Evolutionary conservation across 495 filamentous ascomycete species (phyloP).

Genomic region (Penicillium bialowiezense): DNA sequence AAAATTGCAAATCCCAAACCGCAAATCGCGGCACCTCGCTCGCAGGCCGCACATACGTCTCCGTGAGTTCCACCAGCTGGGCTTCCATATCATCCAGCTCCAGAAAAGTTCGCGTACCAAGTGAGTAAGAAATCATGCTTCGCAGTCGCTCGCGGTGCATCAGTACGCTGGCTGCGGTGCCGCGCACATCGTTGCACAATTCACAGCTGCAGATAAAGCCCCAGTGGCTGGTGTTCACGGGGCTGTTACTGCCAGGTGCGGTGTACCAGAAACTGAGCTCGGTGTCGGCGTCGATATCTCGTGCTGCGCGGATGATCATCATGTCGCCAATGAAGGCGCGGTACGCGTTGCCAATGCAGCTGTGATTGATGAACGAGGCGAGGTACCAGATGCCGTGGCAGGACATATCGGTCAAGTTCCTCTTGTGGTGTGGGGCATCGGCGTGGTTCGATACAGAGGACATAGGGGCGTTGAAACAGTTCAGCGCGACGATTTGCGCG

Average conservation of each 20-base stretch:
- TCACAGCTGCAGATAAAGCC: conserved; percentile 46
- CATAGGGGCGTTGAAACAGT: not conserved
- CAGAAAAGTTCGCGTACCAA: too few species aligned
- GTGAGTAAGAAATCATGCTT: too few species aligned
- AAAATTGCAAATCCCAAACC: conserved; percentile 24
- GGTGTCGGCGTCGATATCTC: conserved; percentile 41
- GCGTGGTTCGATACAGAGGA: not conserved
- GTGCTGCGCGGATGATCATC: conserved; percentile 49
- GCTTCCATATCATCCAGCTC: too few species aligned
- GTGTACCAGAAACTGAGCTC: conserved; percentile 44
- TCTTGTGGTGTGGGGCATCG: too few species aligned
- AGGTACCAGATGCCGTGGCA: conserved; percentile 49
- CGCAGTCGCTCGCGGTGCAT: too few species aligned
- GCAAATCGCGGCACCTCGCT: conserved; percentile 22
- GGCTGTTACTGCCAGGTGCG: too few species aligned
- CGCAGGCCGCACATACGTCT: conserved; percentile 26
- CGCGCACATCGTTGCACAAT: conserved; percentile 33
- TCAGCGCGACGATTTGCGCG: not conserved
- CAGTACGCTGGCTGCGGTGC: not conserved
- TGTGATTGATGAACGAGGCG: conserved; percentile 55
- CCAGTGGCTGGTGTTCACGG: conserved; percentile 32
- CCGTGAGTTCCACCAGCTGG: conserved; percentile 8
- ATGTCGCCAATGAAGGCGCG: conserved; percentile 59
- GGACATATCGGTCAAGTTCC: not conserved
- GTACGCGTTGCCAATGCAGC: conserved; percentile 43